Conservation (phyloP, 176 grass and related monocot genomes). For the Areca catechu region DNA sequence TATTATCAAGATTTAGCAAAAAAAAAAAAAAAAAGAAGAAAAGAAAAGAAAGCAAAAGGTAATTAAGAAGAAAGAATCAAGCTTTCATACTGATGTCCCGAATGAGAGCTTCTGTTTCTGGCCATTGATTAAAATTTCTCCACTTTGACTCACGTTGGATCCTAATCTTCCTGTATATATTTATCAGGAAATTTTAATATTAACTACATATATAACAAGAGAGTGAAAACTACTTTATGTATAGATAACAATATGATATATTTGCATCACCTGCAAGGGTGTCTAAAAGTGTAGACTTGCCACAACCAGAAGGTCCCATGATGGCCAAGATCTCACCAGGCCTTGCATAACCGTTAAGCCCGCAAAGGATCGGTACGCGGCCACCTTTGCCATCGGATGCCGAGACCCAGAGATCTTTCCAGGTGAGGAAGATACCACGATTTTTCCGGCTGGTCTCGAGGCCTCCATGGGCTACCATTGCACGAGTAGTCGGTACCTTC, state of each 20-base stretch:
- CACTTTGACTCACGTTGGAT: constrained; percentile 48
- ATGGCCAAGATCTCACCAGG: constrained; percentile 78
- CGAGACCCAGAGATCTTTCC: constrained; percentile 83
- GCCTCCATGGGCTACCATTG: too few relatives aligned
- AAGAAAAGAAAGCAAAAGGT: not conserved
- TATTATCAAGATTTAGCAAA: too few relatives aligned
- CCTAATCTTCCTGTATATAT: constrained; percentile 45
- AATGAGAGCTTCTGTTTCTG: constrained; percentile 52
- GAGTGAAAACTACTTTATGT: not conserved
- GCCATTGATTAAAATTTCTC: constrained; percentile 74
- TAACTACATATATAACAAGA: not conserved
- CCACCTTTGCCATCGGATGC: constrained; percentile 30
- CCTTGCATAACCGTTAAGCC: constrained; percentile 54
- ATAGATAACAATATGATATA: not conserved
- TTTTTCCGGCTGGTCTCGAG: constrained; percentile 11
- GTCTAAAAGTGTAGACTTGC: constrained; percentile 92
- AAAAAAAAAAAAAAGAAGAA: not conserved
- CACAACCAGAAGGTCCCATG: constrained; percentile 93
- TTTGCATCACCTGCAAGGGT: constrained; percentile 52
- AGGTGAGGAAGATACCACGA: constrained; percentile 43
- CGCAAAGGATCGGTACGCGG: constrained; percentile 46
- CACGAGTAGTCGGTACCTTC: too few relatives aligned
- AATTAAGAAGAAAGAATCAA: not conserved
- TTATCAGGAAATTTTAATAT: too few relatives aligned
- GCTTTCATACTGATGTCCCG: constrained; percentile 56